Evolutionary conservation across 345 rosid genomes (phyloP), one percentile per base, ranked within the genome.

Genomic region (Schrenkiella parvula): DNA sequence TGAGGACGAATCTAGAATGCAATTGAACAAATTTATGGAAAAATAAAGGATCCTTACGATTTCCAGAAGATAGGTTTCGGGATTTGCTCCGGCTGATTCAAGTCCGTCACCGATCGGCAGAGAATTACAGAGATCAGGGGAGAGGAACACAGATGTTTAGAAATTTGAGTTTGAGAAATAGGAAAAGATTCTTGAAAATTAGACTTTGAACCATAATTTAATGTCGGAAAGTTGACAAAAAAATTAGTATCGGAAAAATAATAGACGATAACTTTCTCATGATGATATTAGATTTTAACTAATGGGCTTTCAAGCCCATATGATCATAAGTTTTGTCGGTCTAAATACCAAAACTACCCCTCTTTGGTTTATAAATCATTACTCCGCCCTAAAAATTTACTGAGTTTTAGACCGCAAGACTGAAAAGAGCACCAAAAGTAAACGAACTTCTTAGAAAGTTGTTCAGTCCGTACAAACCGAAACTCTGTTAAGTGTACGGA

Each of bases 391-490:
- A 68, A 29, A 14, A n/a, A n/a, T n/a, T n/a, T n/a, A n/a, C n/a
- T n/a, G n/a, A n/a, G 2, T 14, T 18, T 22, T 26, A 29, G 41
- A 14, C 35, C 29, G 13, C 19, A 58, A 28, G 18, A 6, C 53
- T 46, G 6, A 47, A 26, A 50, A 35, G 22, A 51, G 38, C 3
- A 4, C 6, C 6, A 15, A 50, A 51, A 78, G 48, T 85, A 79
- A 66, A 85, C 85, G 47, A 73, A 51, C 42, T 13, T 22, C 0
- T 23, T 3, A 23, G 1, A 11, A 51, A 46, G 6, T 7, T 82
- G 11, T 43, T 18, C 60, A 4, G 17, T 44, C 71, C 58, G 48
- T 35, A 73, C 67, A 28, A 82, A 48, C 73, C 68, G 39, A 72
- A 64, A 14, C 53, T 37, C 2, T 25, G 44, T 21, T 21, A 3